Evolutionary conservation across 768 basidiomycete species (phyloP), one percentile per base, ranked within the genome.

Genomic region (Naganishia friedmannii): DNA sequence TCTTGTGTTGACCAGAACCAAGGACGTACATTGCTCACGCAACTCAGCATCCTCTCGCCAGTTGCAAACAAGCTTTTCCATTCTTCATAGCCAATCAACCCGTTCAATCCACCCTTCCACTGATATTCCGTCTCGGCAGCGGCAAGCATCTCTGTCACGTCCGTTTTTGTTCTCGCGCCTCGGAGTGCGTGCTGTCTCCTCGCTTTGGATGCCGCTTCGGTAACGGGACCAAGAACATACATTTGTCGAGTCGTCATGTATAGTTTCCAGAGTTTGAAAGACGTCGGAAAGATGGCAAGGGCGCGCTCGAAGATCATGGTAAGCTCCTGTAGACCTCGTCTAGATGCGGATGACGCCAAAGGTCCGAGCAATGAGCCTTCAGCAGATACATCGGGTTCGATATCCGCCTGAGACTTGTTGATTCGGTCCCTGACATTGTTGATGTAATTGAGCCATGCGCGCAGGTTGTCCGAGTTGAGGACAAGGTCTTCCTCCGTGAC

Each of bases 301-400:
- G 95, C 95, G 23, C 91, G 85, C 82, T 99, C 96, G 78, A 96
- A 98, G n/a, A 96, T 86, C 80, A 91, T 93, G 2, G 90, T 89
- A 37, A 95, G 83, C 57, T 89, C 87, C 75, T 96, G 92, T 8
- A 98, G 83, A 31, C 88, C 88, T 53, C 87, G 84, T 72, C 93
- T 86, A 54, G 90, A 86, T 26, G 85, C 85, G 6, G 88, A 85
- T 4, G 90, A 87, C 21, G 90, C 86, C 53, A 97, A 86, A 9
- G 89, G 89, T 17, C 93, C 94, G 6, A 97, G 86, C 26, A 93
- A 83, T 32, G 83, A 78, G 45, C 65, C 65, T 23, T 84, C 82
- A 26, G 85, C 82, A 67, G 87, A 86, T 39, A 53, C 42, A 45
- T 45, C 68, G 57, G 34, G 74, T 51, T 70, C 69, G 55, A 42